Percentiles rank a stretch among this genome's conserved stretches.
These are phyloP conservation scores for Collybiopsis luxurians DNA, from an alignment of 768 basidiomycete genomes.

Conservation along the genomic window DNA sequence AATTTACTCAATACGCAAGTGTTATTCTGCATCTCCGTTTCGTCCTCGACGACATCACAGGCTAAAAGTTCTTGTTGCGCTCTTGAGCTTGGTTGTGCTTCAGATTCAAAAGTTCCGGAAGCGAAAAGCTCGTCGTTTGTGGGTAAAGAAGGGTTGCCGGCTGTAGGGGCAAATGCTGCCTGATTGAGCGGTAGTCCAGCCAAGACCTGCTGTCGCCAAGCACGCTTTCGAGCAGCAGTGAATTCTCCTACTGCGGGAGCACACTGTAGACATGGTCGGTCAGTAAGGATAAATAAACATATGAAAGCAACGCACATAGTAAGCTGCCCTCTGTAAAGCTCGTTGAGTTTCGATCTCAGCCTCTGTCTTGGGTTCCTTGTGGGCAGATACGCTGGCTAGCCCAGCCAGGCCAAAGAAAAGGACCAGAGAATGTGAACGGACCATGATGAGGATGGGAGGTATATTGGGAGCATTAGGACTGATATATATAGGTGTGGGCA, in stretches of 20 bases:
- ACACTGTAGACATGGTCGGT: conserved; percentile 31
- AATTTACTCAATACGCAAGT: conserved; percentile 43
- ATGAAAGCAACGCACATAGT: conserved; percentile 35
- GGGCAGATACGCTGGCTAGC: conserved; percentile 21
- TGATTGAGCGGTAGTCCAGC: conserved; percentile 1
- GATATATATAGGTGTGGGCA: background rate
- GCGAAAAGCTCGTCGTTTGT: conserved; percentile 43
- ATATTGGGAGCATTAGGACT: background rate
- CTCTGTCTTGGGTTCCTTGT: conserved; percentile 41
- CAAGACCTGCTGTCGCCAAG: conserved; percentile 44
- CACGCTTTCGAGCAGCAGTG: conserved; percentile 45
- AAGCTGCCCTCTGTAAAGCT: conserved; percentile 49
- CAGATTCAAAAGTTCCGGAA: conserved; percentile 32
- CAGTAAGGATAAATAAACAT: background rate
- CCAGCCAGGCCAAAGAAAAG: background rate
- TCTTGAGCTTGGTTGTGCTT: conserved; percentile 17
- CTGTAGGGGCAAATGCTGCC: conserved; percentile 8
- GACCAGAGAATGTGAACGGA: background rate
- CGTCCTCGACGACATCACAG: conserved; percentile 40
- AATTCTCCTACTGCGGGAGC: conserved; percentile 51
- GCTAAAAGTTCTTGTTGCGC: conserved; percentile 27
- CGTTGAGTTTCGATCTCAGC: conserved; percentile 48
- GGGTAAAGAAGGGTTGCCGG: conserved; percentile 35
- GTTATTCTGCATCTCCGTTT: conserved; percentile 50
- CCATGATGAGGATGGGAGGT: background rate